Base-by-base conservation (phyloP, 2,329 filamentous ascomycete genomes). In the Alternaria rosae region DNA sequence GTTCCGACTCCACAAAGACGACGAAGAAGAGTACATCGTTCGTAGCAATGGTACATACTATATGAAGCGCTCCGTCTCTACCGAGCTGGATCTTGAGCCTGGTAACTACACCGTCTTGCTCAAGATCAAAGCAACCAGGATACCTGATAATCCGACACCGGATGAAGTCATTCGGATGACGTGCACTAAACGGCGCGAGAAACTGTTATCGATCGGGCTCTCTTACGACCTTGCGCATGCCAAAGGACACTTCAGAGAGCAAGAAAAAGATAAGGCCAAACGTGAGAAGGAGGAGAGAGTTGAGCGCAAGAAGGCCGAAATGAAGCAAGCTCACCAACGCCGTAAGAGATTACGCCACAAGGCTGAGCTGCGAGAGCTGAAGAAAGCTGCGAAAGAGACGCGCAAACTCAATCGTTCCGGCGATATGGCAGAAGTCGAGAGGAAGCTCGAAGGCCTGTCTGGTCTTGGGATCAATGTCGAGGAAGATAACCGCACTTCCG, bases 91-190 rank as follows among this genome's bases (percentile, higher is more conserved):
- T 35, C 86, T 96, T 25, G 88, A 92, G 20, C 86, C 90, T 0
- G 92, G 92, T 11, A 88, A 86, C 44, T 96, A 96, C 78, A 88
- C 87, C 7, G 87, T 96, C 5, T 84, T 92, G 21, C 86, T 94
- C 76, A 93, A 92, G 74, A 85, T 95, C 60, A 88, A 89, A 8
- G 91, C 91, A 2, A 85, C 85, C 17, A 86, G 90, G n/a, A 71
- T 80, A 10, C 72, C 78, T 5, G 75, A 83, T 25, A 80, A 85
- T 9, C 78, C 82, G 1, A 83, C 86, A 0, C 86, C 91, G 15
- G 89, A 93, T 65, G 86, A 92, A 38, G 88, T 91, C 2, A 87
- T 94, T 23, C 86, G 87, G 52, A 82, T 85, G 8, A 87, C 88
- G 58, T 91, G 89, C 58, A 86, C 87, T 54, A 82, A 82, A 4